Evolutionary conservation across 768 basidiomycete genomes (phyloP), one percentile per base, ranked within the genome.

Genomic region (Mycena kentingensis): DNA sequence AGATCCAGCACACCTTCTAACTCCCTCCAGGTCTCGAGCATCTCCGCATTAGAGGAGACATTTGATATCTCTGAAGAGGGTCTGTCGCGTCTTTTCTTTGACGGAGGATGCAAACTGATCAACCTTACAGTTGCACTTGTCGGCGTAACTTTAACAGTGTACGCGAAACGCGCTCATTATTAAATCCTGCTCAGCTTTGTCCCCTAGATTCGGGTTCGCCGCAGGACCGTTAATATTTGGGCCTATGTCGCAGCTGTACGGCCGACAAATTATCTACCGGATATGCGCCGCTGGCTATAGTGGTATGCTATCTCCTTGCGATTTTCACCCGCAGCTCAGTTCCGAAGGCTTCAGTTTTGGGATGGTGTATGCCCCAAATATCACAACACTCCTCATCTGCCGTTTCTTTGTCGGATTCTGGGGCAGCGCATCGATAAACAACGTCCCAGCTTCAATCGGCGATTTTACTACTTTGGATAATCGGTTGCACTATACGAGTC

Each of bases 161-260:
- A 39, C 38, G 16, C 29, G 15, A 11, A n/a, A 7, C 12, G 8
- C 21, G 25, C 29, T n/a, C 27, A 19, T 19, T 15, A 31, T 31
- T 22, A 15, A 26, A 10, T 5, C 31, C 13, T n/a, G 16, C 11
- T 38, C 37, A 25, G 3, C 32, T 34, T 2, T 25, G 8, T 36
- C n/a, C n/a, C n/a, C 6, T 27, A 59, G 57, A 1, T 41, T 60
- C 6, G 58, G 58, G 11, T 60, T 60, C 29, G 58, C 54, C 11
- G 58, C 58, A 1, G 58, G 58, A 1, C 60, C 60, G 4, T 34
- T 61, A 3, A 32, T 66, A 2, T 59, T 63, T 28, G 63, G 63
- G 5, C 65, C 65, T 11, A 52, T 62, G 3, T 61, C 59, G 22
- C 63, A 66, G 48, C 25, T 66, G 5, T 66, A 63, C 27, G 65